Base-by-base conservation (phyloP, 352 stramenopile genomes). In the Pythium dissimile region DNA sequence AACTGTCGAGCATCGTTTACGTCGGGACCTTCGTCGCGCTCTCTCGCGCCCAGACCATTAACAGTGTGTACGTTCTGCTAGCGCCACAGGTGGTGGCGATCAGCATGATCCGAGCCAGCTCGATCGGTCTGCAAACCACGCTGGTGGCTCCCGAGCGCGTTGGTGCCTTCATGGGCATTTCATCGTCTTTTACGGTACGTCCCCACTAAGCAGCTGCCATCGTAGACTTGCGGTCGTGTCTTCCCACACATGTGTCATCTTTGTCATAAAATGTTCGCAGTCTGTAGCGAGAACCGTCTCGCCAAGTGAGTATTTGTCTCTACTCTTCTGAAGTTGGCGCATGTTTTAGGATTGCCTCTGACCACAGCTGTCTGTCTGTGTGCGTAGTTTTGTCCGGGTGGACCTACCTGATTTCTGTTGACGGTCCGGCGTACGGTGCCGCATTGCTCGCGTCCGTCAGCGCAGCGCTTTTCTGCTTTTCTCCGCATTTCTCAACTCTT, bases 71-170 rank as follows among this genome's bases (percentile, higher is more conserved):
- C 52, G 31, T 77, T 18, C 69, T 77, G 28, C 73, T 89, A 38
- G 57, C 86, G 6, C 83, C 83, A 8, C 83, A 89, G 59, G 78
- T 90, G 18, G 60, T 92, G 26, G 48, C 15, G 13, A 64, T 68
- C 38, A 93, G 83, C 46, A 83, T 93, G 48, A 64, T 91, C 43
- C 83, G 83, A n/a, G 83, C 83, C n/a, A 89, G 78, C 48, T 90
- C 80, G 7, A 75, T 90, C 37, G 80, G 75, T 5, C 51, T 92
- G 3, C 80, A 93, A 59, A 91, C 83, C 21, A 75, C 77, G 23
- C 74, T 88, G 26, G 77, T 93, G 20, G 64, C 80, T 11, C 75
- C 81, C 16, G 75, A 90, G 46, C 81, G 81, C 28, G 67, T 90
- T 15, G 83, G 83, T 3, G 72, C 80, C 8, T 90, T 92, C 59